Percentiles rank a stretch among this genome's conserved stretches.
phyloP scores from a whole-genome alignment of 306 rosid genomes.

The Quercus suber region DNA sequence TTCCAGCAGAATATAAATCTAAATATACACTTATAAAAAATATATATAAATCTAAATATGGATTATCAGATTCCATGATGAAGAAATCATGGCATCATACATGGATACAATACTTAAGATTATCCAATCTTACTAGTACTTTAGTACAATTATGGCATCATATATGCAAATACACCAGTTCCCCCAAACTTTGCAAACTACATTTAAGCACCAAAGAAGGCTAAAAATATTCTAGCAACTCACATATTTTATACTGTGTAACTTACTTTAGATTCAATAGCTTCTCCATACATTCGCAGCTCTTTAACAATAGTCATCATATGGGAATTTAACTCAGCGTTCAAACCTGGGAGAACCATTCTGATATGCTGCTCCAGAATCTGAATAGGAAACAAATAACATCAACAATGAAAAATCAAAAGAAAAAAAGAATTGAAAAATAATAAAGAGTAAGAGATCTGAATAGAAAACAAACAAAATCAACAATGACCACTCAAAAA shows the following conservation, averaged over 20 bases:
- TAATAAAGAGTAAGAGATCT: neutral
- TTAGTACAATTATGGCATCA: neutral
- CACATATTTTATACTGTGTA: neutral
- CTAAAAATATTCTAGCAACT: neutral
- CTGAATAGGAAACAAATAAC: conserved; percentile 15
- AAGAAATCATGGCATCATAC: neutral
- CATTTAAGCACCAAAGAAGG: neutral
- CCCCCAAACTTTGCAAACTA: neutral
- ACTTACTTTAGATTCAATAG: conserved; percentile 32
- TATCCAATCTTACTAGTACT: neutral
- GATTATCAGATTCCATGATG: neutral
- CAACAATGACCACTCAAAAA: neutral
- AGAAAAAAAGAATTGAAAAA: neutral
- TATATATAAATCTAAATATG: neutral
- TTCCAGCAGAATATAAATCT: neutral
- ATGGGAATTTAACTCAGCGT: conserved; percentile 32
- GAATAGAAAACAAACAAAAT: conserved; percentile 1
- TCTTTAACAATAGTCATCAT: conserved; percentile 22
- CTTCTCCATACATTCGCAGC: conserved; percentile 30
- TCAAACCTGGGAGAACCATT: conserved; percentile 36
- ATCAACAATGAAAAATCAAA: neutral
- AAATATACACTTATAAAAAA: neutral
- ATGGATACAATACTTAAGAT: neutral
- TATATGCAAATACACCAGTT: neutral
- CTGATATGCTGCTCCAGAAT: conserved; percentile 45